A percentile compares a stretch with the other conserved stretches of the same genome.
phyloP scores from a whole-genome alignment of 345 rosid species.

The Eucalyptus shirleyi region DNA sequence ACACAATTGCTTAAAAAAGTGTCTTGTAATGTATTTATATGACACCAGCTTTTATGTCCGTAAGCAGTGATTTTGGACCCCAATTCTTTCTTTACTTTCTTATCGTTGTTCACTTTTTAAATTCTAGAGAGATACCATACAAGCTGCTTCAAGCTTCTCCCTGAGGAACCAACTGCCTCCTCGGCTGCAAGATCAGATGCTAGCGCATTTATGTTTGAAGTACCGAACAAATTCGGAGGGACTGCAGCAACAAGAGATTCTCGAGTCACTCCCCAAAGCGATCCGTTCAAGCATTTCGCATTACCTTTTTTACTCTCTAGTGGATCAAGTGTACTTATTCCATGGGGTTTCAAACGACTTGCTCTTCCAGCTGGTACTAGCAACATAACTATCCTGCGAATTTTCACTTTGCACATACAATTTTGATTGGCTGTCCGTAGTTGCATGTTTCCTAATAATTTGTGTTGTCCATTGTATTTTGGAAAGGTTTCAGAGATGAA shows the following conservation, averaged over 20 bases:
- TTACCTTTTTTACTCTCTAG: conserved; percentile 54
- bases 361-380: conserved; percentile 66
- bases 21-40: neutral
- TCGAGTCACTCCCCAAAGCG: conserved; percentile 74
- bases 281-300: conserved; percentile 68
- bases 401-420: neutral
- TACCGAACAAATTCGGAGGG: conserved; percentile 68
- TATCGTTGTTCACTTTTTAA: neutral
- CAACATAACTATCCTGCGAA: neutral
- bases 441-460: neutral
- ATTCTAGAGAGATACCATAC: conserved; percentile 67
- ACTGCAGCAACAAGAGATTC: conserved; percentile 72
- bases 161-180: conserved; percentile 52
- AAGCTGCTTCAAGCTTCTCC: conserved; percentile 68
- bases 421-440: neutral
- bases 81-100: neutral
- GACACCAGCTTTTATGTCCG: neutral
- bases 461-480: neutral
- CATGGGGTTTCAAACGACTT: conserved; percentile 65
- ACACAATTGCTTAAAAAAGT: neutral
- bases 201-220: conserved; percentile 62
- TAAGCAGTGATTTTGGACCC: neutral
- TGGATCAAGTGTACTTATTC: conserved; percentile 61
- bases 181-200: conserved; percentile 75
- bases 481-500: conserved; percentile 73